Evolutionary conservation across 2,329 filamentous ascomycete genomes (phyloP).

Genomic region (Verticillium alfalfae): DNA sequence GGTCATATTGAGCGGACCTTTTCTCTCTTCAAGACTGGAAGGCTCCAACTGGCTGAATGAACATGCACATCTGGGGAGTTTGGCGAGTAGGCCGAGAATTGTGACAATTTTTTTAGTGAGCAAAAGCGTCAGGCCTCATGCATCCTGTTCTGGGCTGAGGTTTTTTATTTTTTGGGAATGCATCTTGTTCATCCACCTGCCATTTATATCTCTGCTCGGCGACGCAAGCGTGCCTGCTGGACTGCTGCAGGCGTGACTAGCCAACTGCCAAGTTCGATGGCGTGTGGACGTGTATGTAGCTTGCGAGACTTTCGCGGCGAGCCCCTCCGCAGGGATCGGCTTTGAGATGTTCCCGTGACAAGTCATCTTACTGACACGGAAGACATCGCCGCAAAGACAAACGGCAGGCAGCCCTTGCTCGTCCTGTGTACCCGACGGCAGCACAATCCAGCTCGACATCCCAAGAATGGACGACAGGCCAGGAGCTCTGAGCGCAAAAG

Average conservation of each 20-base stretch:
- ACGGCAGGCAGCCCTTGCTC: no score
- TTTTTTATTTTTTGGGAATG: not conserved
- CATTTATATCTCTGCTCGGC: not conserved
- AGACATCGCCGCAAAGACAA: no score
- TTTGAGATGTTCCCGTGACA: no score
- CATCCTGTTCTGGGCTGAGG: not conserved
- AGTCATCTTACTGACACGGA: no score
- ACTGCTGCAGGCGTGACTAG: not conserved
- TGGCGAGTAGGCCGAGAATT: not conserved
- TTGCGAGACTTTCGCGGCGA: no score
- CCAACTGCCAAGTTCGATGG: no score
- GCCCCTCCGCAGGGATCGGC: no score
- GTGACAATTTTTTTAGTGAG: not conserved
- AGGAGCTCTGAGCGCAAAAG: no score
- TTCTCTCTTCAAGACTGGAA: not conserved
- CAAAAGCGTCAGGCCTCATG: not conserved
- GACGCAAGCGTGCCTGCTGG: not conserved
- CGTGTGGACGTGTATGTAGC: no score
- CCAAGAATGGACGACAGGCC: no score
- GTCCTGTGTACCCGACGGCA: no score
- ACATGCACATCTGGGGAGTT: not conserved
- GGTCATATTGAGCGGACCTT: not conserved
- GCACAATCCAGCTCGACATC: no score
- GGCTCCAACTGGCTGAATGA: not conserved
- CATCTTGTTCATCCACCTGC: not conserved